phyloP scores from a whole-genome alignment of 2,329 filamentous ascomycete genomes.

The Talaromyces piceae region DNA sequence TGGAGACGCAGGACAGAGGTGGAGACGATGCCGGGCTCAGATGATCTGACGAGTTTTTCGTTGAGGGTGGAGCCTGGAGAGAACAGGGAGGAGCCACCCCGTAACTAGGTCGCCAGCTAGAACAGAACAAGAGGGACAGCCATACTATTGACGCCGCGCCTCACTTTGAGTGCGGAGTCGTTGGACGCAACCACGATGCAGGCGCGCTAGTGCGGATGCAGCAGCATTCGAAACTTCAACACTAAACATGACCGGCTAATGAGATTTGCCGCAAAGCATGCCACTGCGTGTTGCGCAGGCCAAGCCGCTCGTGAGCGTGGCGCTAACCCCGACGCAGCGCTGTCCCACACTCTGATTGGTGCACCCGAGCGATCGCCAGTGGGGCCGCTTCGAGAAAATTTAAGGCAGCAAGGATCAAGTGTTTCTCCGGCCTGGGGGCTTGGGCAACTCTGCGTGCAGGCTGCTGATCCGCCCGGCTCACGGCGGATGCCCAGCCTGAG shows the following conservation, averaged over 20 bases:
- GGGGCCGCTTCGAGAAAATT: background rate
- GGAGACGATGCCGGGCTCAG: too few species aligned
- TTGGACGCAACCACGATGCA: background rate
- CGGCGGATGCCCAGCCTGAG: background rate
- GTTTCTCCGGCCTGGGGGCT: background rate
- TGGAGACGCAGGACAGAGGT: background rate
- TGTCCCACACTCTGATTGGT: background rate
- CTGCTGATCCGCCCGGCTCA: too few species aligned
- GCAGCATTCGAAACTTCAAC: too few species aligned
- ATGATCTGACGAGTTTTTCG: background rate
- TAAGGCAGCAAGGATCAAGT: background rate
- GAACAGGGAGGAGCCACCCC: too few species aligned
- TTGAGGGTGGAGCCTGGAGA: background rate
- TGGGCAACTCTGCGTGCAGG: background rate
- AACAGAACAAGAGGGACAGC: too few species aligned
- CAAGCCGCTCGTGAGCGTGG: background rate
- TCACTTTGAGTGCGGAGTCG: background rate
- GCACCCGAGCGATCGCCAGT: background rate
- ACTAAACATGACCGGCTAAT: background rate
- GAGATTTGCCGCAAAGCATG: fast-evolving
- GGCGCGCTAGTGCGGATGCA: background rate
- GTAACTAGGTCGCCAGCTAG: too few species aligned
- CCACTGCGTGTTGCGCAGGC: background rate
- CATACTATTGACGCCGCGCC: too few species aligned
- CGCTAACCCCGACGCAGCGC: background rate